Evolutionary conservation across 805 yeast species (phyloP).

Genomic region (Hanseniaspora pseudoguilliermondii): DNA sequence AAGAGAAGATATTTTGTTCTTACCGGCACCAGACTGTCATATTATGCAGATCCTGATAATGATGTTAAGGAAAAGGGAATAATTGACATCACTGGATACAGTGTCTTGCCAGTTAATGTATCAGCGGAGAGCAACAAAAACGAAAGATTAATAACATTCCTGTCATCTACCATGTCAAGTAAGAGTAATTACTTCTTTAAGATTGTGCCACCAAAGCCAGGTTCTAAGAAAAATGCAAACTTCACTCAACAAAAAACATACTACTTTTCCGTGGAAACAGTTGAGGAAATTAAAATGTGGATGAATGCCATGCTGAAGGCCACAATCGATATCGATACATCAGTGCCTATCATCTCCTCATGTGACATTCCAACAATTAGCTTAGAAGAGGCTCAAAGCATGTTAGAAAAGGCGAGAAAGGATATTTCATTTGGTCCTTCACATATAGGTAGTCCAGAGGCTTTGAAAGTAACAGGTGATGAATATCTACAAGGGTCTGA

Average conservation of each 20-base stretch:
- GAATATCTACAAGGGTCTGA: neutral
- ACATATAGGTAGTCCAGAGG: neutral
- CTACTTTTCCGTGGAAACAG: slow-evolving; percentile 86
- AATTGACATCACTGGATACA: slow-evolving; percentile 90
- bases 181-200: slow-evolving; percentile 90
- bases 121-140: slow-evolving; percentile 44
- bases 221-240: slow-evolving; percentile 84
- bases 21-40: slow-evolving; percentile 87
- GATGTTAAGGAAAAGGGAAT: slow-evolving; percentile 83
- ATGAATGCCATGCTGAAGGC: slow-evolving; percentile 89
- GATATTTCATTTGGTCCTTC: slow-evolving; percentile 23
- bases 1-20: slow-evolving; percentile 69
- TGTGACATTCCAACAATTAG: slow-evolving; percentile 94
- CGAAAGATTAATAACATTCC: slow-evolving; percentile 71
- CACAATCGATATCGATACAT: slow-evolving; percentile 88
- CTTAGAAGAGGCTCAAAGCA: slow-evolving; percentile 70
- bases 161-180: slow-evolving; percentile 78
- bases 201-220: slow-evolving; percentile 93
- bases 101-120: slow-evolving; percentile 49
- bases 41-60: slow-evolving; percentile 53
- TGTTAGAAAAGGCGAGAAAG: slow-evolving; percentile 71
- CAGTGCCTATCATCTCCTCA: slow-evolving; percentile 81
- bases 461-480: neutral
- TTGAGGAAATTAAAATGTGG: slow-evolving; percentile 90
- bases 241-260: slow-evolving; percentile 94